Conservation (phyloP, 2,329 filamentous ascomycete species). For the Anthostomella pinea region DNA sequence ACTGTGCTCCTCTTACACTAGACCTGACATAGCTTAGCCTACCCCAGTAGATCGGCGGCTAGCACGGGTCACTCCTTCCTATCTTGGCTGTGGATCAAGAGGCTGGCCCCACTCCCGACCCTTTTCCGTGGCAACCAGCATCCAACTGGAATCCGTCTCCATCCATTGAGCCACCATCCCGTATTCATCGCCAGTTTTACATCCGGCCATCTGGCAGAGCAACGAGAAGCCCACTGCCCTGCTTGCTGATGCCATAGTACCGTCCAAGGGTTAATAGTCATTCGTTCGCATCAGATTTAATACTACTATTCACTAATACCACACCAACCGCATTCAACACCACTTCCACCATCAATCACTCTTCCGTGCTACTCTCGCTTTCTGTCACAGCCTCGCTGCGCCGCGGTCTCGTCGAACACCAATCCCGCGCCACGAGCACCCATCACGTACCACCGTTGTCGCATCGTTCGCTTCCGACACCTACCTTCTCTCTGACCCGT, state of each 20-base stretch:
- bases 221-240: slow-evolving; percentile 16
- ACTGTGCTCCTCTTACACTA: too few species aligned
- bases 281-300: slow-evolving; percentile 15
- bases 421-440: too few species aligned
- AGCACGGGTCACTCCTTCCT: too few species aligned
- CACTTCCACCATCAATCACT: too few species aligned
- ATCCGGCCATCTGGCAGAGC: slow-evolving; percentile 15
- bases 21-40: too few species aligned
- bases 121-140: background rate
- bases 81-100: too few species aligned
- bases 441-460: too few species aligned
- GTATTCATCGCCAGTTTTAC: background rate
- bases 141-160: background rate
- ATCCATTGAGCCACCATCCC: slow-evolving; percentile 3
- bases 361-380: too few species aligned
- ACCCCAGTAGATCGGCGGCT: too few species aligned
- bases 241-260: slow-evolving; percentile 11
- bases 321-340: slow-evolving; percentile 1
- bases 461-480: too few species aligned
- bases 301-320: slow-evolving; percentile 5
- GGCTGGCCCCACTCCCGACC: background rate
- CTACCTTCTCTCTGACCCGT: background rate
- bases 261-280: slow-evolving; percentile 2
- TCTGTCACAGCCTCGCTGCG: too few species aligned
- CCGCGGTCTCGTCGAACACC: too few species aligned